Base-by-base conservation (phyloP, 495 filamentous ascomycete genomes). In the Amorphotheca resinae region DNA sequence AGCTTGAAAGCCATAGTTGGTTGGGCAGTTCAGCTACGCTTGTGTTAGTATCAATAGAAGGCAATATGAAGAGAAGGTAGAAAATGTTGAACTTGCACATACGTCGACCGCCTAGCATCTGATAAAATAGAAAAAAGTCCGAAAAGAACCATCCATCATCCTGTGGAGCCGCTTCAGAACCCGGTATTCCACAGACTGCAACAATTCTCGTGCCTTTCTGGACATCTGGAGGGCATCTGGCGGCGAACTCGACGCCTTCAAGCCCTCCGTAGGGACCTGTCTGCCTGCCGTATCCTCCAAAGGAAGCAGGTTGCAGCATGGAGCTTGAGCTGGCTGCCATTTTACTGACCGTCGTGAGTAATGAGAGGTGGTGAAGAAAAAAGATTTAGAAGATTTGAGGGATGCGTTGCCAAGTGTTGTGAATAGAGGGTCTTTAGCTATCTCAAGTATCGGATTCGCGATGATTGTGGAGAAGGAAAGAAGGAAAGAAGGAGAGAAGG, bases 121-220 rank as follows among this genome's bases (percentile, higher is more conserved):
- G 41, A 39, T 53, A 49, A 45, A 59, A 59, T 20, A 51, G 47
- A 42, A 51, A 54, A 41, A 56, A 59, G 40, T 59, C 53, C 20
- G 42, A 48, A 18, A 52, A 46, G 17, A 55, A 53, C 54, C 56
- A 57, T 22, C 56, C 54, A 42, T 57, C 51, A n/a, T 42, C 14
- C 1, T 36, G 16, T 22, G 50, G 50, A 34, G 41, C 33, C 22
- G 54, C 44, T 37, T 40, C 30, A 6, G 33, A 23, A 20, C 39
- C 42, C 9, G 28, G 28, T 22, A 57, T 50, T 21, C 56, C 54
- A 28, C 52, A 51, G 3, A 57, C 48, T 1, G 51, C 56, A 37
- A 59, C 33, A 21, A 59, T 40, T 28, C 48, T 48, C 22, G 54
- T 59, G 23, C 41, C 41, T 34, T 36, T 23, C 18, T 49, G 48